Percentiles rank a stretch among this genome's conserved stretches.
phyloP scores from a whole-genome alignment of 306 rosid genomes.

The Crotalaria pallida region DNA sequence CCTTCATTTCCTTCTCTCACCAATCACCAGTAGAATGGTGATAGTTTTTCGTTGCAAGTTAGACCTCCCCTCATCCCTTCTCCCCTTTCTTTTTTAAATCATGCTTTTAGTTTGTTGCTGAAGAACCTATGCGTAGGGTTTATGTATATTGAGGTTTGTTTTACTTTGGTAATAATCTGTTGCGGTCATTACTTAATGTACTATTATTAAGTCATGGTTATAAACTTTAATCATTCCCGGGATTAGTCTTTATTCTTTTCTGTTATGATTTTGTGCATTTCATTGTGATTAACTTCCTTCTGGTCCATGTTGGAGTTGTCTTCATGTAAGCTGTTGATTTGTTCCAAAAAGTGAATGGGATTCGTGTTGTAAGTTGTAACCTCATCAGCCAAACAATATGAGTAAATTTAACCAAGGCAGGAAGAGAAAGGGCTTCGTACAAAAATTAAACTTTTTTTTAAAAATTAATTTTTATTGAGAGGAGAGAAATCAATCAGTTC shows the following conservation, averaged over 20 bases:
- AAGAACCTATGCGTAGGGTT: conserved; percentile 27
- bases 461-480: neutral
- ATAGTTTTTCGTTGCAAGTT: conserved; percentile 3
- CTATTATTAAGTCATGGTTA: conserved; percentile 29
- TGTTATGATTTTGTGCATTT: neutral
- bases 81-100: neutral
- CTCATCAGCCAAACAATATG: neutral
- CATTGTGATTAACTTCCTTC: neutral
- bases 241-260: conserved; percentile 7
- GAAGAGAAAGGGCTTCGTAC: neutral
- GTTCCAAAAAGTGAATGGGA: neutral
- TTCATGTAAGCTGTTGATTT: neutral
- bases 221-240: neutral
- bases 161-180: conserved; percentile 44
- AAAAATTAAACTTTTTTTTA: neutral
- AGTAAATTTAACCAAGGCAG: neutral
- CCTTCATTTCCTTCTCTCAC: conserved; percentile 82
- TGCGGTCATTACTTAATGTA: conserved; percentile 26
- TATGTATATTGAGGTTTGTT: conserved; percentile 28
- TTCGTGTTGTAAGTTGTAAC: conserved; percentile 4
- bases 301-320: neutral
- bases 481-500: neutral
- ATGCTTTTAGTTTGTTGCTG: conserved; percentile 16
- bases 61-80: neutral
- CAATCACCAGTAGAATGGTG: conserved; percentile 42